These are phyloP conservation scores for Trichosanthes truncata DNA, from an alignment of 306 rosid genomes.

Conservation along the genomic window DNA sequence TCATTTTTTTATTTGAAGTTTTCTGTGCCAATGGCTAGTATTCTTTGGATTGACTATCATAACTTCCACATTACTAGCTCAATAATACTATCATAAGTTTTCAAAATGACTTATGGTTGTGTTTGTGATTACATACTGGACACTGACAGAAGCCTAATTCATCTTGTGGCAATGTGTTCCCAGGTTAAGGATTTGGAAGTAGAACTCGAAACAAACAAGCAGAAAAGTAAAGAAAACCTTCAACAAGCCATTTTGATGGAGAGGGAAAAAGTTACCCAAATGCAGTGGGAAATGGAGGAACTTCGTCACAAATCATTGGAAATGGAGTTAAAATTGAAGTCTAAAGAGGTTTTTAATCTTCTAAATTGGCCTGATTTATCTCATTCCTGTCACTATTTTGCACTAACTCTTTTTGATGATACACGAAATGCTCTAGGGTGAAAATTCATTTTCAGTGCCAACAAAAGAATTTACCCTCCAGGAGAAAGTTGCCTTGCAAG, in stretches of 20 bases:
- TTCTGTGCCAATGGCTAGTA: not conserved
- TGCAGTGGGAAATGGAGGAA: slow-evolving; percentile 93
- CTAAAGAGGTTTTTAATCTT: slow-evolving; percentile 46
- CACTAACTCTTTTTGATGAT: slow-evolving; percentile 11
- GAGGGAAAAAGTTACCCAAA: slow-evolving; percentile 87
- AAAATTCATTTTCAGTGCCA: slow-evolving; percentile 24
- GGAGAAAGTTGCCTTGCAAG: slow-evolving; percentile 37
- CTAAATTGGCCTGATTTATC: not conserved
- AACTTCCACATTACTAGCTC: not conserved
- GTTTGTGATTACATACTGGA: not conserved
- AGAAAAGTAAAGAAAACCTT: slow-evolving; percentile 81
- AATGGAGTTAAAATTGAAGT: slow-evolving; percentile 80
- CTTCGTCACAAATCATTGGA: slow-evolving; percentile 81
- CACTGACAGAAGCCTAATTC: not conserved
- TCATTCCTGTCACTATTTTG: slow-evolving; percentile 12
- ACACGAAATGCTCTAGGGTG: slow-evolving; percentile 40
- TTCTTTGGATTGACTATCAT: not conserved
- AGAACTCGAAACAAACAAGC: slow-evolving; percentile 72
- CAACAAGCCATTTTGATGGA: slow-evolving; percentile 91
- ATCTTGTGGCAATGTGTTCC: slow-evolving; percentile 8
- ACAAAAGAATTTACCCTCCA: slow-evolving; percentile 26
- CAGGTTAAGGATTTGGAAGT: slow-evolving; percentile 99
- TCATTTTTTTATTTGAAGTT: not conserved
- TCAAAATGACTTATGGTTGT: not conserved
- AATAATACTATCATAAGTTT: not conserved